phyloP scores from a whole-genome alignment of 805 yeast genomes.

The Schwanniomyces vanrijiae region DNA sequence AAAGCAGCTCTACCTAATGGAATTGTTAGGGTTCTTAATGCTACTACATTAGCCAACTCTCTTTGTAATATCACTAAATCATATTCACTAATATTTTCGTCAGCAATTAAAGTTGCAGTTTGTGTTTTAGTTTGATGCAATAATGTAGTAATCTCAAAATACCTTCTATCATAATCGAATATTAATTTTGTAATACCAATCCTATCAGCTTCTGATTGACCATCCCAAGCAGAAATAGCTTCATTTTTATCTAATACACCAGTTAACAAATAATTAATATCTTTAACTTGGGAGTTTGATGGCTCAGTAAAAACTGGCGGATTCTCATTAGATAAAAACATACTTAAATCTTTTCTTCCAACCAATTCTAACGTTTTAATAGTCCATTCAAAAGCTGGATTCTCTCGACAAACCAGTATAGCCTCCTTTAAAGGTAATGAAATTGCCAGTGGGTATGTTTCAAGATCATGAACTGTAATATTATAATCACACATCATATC shows the following conservation, averaged over 20 bases:
- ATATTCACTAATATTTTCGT: slow-evolving; percentile 50
- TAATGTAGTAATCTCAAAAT: slow-evolving; percentile 70
- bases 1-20: slow-evolving; percentile 81
- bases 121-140: slow-evolving; percentile 72
- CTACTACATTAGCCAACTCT: slow-evolving; percentile 59
- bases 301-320: slow-evolving; percentile 5
- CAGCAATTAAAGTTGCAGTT: slow-evolving; percentile 40
- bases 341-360: slow-evolving; percentile 65
- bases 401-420: slow-evolving; percentile 52
- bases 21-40: slow-evolving; percentile 69
- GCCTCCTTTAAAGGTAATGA: slow-evolving; percentile 65
- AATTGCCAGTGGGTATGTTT: slow-evolving; percentile 74
- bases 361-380: slow-evolving; percentile 51
- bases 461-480: slow-evolving; percentile 51
- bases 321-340: slow-evolving; percentile 20
- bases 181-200: slow-evolving; percentile 67
- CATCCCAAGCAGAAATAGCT: slow-evolving; percentile 62
- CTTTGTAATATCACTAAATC: slow-evolving; percentile 55
- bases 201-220: slow-evolving; percentile 67
- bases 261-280: slow-evolving; percentile 42
- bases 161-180: slow-evolving; percentile 76
- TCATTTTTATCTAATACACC: slow-evolving; percentile 41
- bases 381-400: slow-evolving; percentile 50
- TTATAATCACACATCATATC: slow-evolving; percentile 60
- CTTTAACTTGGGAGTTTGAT: slow-evolving; percentile 16